Base-by-base conservation (phyloP, 2,329 filamentous ascomycete genomes). In the Amauroascus niger region DNA sequence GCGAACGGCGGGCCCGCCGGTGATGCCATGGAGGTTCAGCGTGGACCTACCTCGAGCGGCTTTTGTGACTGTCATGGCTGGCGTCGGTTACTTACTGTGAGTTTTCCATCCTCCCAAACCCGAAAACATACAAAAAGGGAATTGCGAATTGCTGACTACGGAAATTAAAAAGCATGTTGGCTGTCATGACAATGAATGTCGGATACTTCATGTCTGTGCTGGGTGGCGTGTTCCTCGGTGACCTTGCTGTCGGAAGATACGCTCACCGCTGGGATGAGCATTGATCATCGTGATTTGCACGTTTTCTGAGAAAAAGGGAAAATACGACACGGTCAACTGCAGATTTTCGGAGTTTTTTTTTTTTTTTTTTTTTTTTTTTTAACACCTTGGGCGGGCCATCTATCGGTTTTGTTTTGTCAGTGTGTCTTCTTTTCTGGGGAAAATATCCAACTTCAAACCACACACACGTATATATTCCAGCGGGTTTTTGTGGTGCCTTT, bases 121-220 rank as follows among this genome's bases (percentile, higher is more conserved):
- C 24, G 9, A 37, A 9, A 1, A 9, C 4, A 3, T 6, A 3
- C 13, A 8, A 24, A n/a, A 16, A 18, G 5, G 58, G 49, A n/a
- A 8, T 59, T 62, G 51, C 56, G 50, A 26, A 58, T 50, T 9
- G 18, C 9, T 49, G 16, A 35, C 61, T 40, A n/a, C n/a, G 22
- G 28, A 6, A 18, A 39, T 13, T 14, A 9, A 20, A 30, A 39
- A 95, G 89, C 56, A 95, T 95, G 89, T 73, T 95, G 71, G 87
- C 86, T 13, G 86, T 94, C 65, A 95, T 93, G 88, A 90, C 87
- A 1, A 81, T 88, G 74, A 93, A 93, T 62, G 79, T 91, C 14
- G 88, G 87, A 11, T 93, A 93, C 67, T 91, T 91, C 67, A 70
- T 88, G 52, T 89, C 86, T 0, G 78, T 90, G n/a, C 76, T 94